A percentile compares a stretch with the other conserved stretches of the same genome.
Conservation (phyloP, 352 stramenopile species). For the Pythium vanterpoolii region DNA sequence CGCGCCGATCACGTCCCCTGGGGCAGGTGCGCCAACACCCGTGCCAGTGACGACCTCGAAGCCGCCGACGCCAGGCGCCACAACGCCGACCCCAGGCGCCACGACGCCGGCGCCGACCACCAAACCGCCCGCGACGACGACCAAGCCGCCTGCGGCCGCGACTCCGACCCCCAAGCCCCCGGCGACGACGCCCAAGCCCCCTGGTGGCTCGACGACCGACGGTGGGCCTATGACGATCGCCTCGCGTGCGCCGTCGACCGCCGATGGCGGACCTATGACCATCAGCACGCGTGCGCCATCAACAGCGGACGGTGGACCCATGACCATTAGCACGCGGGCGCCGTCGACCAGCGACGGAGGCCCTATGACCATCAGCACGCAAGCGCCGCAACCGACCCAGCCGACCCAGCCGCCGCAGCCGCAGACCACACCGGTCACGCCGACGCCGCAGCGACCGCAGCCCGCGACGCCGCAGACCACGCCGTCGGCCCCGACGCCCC, state of each 20-base stretch:
- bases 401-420: slow-evolving; percentile 9
- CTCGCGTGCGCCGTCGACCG: not conserved
- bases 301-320: not conserved
- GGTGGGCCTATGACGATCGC: slow-evolving; percentile 5
- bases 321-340: not conserved
- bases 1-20: not conserved
- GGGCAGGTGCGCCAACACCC: not conserved
- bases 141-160: not conserved
- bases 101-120: slow-evolving; percentile 1
- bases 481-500: not conserved
- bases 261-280: slow-evolving; percentile 4
- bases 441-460: slow-evolving; percentile 11
- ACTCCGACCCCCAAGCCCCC: not conserved
- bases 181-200: not conserved
- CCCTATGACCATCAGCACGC: slow-evolving; percentile 13
- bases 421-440: not conserved
- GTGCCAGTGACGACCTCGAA: not conserved
- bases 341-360: slow-evolving; percentile 1
- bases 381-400: not conserved
- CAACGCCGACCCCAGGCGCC: not conserved
- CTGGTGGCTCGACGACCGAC: slow-evolving; percentile 5
- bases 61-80: not conserved
- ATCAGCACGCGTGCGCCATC: not conserved
- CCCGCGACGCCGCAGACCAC: not conserved
- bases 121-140: not conserved